Percentiles rank a stretch among this genome's conserved stretches.
These are phyloP conservation scores for Yamadazyma blattariae DNA, from an alignment of 1,139 yeast species.

Conservation along the genomic window DNA sequence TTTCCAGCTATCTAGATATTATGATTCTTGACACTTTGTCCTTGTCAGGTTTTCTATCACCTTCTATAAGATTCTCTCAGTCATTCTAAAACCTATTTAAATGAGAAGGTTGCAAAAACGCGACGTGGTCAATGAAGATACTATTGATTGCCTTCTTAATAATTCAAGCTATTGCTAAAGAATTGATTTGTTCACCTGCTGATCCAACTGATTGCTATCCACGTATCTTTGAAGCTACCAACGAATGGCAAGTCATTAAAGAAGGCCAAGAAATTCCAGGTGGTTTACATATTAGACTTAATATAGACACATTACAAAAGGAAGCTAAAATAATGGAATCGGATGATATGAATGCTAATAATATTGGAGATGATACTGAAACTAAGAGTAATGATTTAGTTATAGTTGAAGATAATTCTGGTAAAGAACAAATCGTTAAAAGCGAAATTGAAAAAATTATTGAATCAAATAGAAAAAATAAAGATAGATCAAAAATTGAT, in stretches of 20 bases:
- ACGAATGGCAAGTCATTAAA: constrained; percentile 65
- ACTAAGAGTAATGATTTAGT: constrained; percentile 11
- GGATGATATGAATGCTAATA: too few species aligned
- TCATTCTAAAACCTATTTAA: too few species aligned
- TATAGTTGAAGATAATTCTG: constrained; percentile 15
- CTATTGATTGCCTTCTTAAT: neutral
- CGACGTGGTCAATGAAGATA: constrained; percentile 2
- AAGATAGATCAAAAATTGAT: neutral
- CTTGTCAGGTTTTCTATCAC: too few species aligned
- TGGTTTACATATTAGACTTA: constrained; percentile 72
- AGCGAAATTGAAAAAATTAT: neutral
- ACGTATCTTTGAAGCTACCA: constrained; percentile 53
- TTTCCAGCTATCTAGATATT: too few species aligned
- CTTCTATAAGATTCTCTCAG: too few species aligned
- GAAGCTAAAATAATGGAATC: constrained; percentile 67
- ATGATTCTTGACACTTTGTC: too few species aligned
- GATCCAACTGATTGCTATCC: constrained; percentile 62
- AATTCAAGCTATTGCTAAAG: neutral
- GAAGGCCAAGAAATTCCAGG: constrained; percentile 72
- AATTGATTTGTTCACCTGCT: constrained; percentile 44
- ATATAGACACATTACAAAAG: constrained; percentile 62
- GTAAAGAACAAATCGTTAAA: constrained; percentile 3
- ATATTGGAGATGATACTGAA: too few species aligned
- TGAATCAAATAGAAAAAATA: neutral
- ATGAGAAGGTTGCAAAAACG: neutral